Conservation (phyloP, 768 basidiomycete species). For the Trametes cinnabarina region DNA sequence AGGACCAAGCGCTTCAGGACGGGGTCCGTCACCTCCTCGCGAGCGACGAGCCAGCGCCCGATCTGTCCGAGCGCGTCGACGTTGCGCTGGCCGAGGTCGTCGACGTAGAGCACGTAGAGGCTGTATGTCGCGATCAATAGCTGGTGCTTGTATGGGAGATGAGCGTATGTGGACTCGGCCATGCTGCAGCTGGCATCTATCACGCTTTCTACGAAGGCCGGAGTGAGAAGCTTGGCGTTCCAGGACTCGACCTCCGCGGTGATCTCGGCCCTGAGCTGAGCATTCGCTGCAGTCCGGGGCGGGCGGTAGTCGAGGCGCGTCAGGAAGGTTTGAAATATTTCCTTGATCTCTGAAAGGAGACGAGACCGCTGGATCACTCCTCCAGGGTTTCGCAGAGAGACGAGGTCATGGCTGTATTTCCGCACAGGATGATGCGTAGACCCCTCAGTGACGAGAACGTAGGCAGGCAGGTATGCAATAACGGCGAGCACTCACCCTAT, state of each 20-base stretch:
- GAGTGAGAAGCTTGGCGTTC: neutral
- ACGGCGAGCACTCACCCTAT: no score
- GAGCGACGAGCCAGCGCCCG: constrained; percentile 30
- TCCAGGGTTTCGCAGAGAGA: no score
- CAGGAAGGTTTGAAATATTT: neutral
- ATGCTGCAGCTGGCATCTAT: neutral
- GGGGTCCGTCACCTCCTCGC: constrained; percentile 29
- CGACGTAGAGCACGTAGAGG: constrained; percentile 35
- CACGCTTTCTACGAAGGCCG: neutral
- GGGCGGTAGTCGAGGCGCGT: neutral
- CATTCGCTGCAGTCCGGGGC: neutral
- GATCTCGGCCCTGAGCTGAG: neutral
- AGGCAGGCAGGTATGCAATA: no score
- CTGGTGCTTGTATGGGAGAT: constrained; percentile 22
- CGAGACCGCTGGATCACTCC: no score
- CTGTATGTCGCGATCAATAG: constrained; percentile 42
- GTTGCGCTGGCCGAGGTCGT: constrained; percentile 33
- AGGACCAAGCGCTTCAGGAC: constrained; percentile 36
- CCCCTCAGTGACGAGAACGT: no score
- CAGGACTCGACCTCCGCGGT: neutral
- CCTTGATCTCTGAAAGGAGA: neutral
- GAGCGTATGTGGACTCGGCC: constrained; percentile 12
- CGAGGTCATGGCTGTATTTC: no score
- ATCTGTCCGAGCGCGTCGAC: constrained; percentile 32
- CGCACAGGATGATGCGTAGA: no score